These are phyloP conservation scores for Ceratocystis diversiconidia DNA, from an alignment of 2,329 filamentous ascomycete species.

Conservation along the genomic window DNA sequence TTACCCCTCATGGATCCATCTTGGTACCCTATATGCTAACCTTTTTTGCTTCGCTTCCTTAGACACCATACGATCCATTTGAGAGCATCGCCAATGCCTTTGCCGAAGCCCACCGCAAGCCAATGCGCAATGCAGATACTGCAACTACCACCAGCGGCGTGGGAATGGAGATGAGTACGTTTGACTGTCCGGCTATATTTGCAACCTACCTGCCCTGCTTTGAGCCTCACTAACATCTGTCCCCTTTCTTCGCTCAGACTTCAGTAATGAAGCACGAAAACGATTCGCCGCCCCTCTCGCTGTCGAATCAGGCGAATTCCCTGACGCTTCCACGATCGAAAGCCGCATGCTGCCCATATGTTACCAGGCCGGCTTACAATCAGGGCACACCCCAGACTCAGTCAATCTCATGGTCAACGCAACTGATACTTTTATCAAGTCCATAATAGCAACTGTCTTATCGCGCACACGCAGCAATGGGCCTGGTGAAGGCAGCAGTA, in stretches of 20 bases:
- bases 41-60: background rate
- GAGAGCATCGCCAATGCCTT: constrained; percentile 41
- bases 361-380: constrained; percentile 49
- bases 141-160: constrained; percentile 51
- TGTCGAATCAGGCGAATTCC: constrained; percentile 55
- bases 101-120: constrained; percentile 34
- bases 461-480: constrained; percentile 51
- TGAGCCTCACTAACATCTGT: background rate
- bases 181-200: no score
- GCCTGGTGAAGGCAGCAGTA: constrained; percentile 45
- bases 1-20: background rate
- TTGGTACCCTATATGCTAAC: constrained; percentile 9
- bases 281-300: constrained; percentile 49
- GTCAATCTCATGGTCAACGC: constrained; percentile 51
- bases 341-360: constrained; percentile 54
- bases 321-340: constrained; percentile 48
- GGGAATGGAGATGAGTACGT: constrained; percentile 60
- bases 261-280: constrained; percentile 53
- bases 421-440: constrained; percentile 53
- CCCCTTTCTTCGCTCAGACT: constrained; percentile 31
- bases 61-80: constrained; percentile 35
- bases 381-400: constrained; percentile 45
- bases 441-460: constrained; percentile 48
- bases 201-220: no score
- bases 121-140: constrained; percentile 40